Base-by-base conservation (phyloP, 805 yeast species). In the Kazachstania africana region DNA sequence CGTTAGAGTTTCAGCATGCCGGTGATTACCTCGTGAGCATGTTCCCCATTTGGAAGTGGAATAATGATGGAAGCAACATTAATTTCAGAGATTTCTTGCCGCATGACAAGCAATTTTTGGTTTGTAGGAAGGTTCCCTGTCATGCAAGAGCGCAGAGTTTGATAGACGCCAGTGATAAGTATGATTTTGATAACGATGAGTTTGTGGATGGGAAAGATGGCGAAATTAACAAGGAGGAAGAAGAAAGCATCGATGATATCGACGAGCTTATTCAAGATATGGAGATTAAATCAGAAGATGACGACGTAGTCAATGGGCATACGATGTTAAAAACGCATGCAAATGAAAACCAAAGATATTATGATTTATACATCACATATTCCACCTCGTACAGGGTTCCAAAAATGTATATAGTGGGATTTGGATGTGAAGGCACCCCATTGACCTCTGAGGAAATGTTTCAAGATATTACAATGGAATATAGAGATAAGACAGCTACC, bases 1-100 rank as follows among this genome's bases (percentile, higher is more conserved):
- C 98, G 1, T 94, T 83, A 33, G 98, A 91, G 55, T 91, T 91
- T 59, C 88, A 85, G 8, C 65, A 63, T 34, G 96, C 98, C 3
- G 98, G 98, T 15, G 96, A 91, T 54, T 91, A 84, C 55, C 61
- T 91, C 36, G 87, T 78, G 20, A 77, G 75, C 56, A 82, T 79
- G 63, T 91, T 91, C 53, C 97, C 98, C 2, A 91, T 97, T 1
- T 91, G 98, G 98, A 74, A 75, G 39, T 91, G 98, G 98, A 56
- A 63, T 10, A 60, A 67, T 6, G 59, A 67, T 5, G 68, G 65
- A 42, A 60, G 52, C 29, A 70, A 76, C 40, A 40, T 50, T 5
- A 42, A 42, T 20, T 31, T 38, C 21, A 47, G 54, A 28, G 78
- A 73, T 39, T 91, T 84, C 44, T 59, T 91, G 36, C 98, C 98